These are phyloP conservation scores for Tulasnella sp. DNA, from an alignment of 768 basidiomycete genomes.

Conservation along the genomic window DNA sequence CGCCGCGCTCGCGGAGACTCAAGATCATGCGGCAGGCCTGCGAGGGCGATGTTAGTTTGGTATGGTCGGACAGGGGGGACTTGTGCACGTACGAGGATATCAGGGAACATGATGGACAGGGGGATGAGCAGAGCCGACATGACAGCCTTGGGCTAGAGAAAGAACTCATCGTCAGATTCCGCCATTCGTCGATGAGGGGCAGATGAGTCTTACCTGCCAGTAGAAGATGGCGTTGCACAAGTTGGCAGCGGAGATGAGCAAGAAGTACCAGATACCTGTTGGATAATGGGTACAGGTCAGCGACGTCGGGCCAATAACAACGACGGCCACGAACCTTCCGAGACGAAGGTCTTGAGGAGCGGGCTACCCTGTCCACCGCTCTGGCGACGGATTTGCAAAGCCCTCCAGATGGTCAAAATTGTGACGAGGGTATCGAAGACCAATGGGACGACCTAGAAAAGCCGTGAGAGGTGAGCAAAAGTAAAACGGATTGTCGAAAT, in stretches of 20 bases:
- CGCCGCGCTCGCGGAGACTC: conserved; percentile 6
- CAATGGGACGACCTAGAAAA: conserved; percentile 3
- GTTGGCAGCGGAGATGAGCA: conserved; percentile 12
- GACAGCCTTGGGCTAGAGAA: neutral
- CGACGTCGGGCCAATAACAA: neutral
- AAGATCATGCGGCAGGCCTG: conserved; percentile 11
- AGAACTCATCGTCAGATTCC: neutral
- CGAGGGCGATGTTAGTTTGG: neutral
- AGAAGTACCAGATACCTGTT: conserved; percentile 7
- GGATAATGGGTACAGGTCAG: neutral
- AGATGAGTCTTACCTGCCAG: neutral
- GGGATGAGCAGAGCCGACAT: conserved; percentile 12
- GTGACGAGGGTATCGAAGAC: conserved; percentile 6
- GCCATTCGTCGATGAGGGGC: neutral
- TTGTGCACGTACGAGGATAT: neutral
- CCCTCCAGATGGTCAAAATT: neutral
- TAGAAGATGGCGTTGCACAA: conserved; percentile 12
- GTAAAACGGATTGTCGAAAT: neutral
- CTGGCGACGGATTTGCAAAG: neutral
- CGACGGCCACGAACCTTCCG: neutral
- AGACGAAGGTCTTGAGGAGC: conserved; percentile 9
- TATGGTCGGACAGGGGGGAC: no score
- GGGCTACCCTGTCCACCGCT: conserved; percentile 5
- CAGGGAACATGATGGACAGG: conserved; percentile 9
- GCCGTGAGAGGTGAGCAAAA: neutral